Evolutionary conservation across 768 basidiomycete species (phyloP), one percentile per base, ranked within the genome.

Genomic region (Leccinum barrowsii): DNA sequence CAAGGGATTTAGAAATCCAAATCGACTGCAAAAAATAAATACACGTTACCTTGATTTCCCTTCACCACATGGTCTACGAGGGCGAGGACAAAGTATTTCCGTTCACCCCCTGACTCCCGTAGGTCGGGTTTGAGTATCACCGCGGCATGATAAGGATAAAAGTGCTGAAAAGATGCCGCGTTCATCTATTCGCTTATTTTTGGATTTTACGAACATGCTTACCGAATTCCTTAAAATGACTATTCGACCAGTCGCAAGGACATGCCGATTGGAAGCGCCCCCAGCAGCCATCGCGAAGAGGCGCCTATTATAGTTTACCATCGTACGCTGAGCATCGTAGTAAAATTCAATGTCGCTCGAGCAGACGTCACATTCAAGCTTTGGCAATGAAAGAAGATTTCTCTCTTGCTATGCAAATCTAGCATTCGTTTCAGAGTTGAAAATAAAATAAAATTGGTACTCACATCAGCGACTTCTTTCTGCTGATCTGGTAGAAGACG

Each of bases 401-500:
- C 79, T 89, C 72, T 96, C 93, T 62, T 82, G 82, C 94, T 96
- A 61, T 51, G 54, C 30, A 59, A 54, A 26, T 53, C 61, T 49
- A 54, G 19, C 35, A 24, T n/a, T 56, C 26, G 30, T 54, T 44
- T 53, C 57, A 57, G 63, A 61, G 40, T 40, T 15, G 17, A 12
- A 37, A 17, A 40, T 40, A 52, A 17, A 8, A 12, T 37, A 10
- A 6, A 47, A 47, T 11, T 53, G n/a, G 40, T 40, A 68, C 81
- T 66, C 60, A 92, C 96, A 78, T 96, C 87, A 2, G 79, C 70
- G 22, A 98, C 90, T 69, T 88, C 84, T 70, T 89, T 86, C 73
- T 98, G 94, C 60, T 98, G 92, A 55, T 96, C 94, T 4, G 97
- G 97, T 30, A 98, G 76, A 47, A 98, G 77, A 40, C 88, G 81